These are phyloP conservation scores for Penicillium brevicompactum DNA, from an alignment of 2,329 filamentous ascomycete genomes.

Conservation along the genomic window DNA sequence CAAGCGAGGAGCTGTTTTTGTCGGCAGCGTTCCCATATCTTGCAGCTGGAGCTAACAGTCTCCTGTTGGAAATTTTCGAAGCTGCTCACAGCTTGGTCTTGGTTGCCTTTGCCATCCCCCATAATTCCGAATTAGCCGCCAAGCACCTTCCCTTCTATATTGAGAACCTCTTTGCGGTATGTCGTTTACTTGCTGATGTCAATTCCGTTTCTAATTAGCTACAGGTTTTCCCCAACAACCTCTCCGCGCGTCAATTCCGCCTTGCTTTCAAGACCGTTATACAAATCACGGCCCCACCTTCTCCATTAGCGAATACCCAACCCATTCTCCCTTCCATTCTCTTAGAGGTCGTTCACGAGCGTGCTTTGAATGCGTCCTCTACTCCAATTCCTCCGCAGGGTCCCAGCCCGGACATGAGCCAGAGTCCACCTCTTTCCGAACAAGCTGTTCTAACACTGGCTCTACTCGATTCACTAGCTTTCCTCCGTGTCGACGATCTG, in stretches of 20 bases:
- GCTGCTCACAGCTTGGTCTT: slow-evolving; percentile 82
- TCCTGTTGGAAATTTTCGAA: slow-evolving; percentile 76
- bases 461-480: slow-evolving; percentile 76
- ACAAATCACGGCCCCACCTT: slow-evolving; percentile 78
- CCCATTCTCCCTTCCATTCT: slow-evolving; percentile 78
- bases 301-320: slow-evolving; percentile 70
- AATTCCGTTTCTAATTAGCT: background rate
- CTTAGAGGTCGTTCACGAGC: slow-evolving; percentile 74
- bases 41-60: slow-evolving; percentile 56
- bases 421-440: slow-evolving; percentile 59
- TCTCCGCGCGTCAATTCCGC: slow-evolving; percentile 83
- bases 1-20: slow-evolving; percentile 73
- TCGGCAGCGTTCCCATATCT: slow-evolving; percentile 76
- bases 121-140: slow-evolving; percentile 70
- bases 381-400: slow-evolving; percentile 48
- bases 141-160: slow-evolving; percentile 81
- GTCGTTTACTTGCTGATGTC: slow-evolving; percentile 8
- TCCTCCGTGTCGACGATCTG: slow-evolving; percentile 67
- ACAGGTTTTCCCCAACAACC: slow-evolving; percentile 71
- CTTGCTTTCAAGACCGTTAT: slow-evolving; percentile 85
- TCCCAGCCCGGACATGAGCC: slow-evolving; percentile 37
- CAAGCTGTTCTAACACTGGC: slow-evolving; percentile 76
- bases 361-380: slow-evolving; percentile 59
- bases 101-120: slow-evolving; percentile 76
- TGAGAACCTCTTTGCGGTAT: slow-evolving; percentile 69